Percentiles rank a stretch among this genome's conserved stretches.
Conservation (phyloP, 345 rosid species). For the Pugionium cornutum region DNA sequence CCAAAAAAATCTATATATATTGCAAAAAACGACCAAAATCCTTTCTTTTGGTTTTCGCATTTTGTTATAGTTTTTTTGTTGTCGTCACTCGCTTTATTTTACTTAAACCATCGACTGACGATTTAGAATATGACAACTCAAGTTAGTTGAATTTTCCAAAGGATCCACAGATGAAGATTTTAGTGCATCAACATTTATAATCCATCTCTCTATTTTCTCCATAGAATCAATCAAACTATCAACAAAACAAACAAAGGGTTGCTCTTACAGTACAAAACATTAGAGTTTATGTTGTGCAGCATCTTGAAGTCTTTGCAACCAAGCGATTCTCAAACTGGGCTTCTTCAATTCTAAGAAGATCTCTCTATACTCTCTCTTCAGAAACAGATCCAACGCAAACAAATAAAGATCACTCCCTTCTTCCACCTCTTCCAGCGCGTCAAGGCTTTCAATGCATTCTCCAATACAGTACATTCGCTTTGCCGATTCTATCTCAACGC, state of each 20-base stretch:
- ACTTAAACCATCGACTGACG: too few relatives aligned
- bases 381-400: constrained; percentile 54
- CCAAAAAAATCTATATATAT: too few relatives aligned
- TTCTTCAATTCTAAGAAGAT: constrained; percentile 55
- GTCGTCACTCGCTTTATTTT: too few relatives aligned
- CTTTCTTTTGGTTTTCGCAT: too few relatives aligned
- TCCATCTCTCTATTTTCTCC: background rate
- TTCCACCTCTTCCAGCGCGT: constrained; percentile 49
- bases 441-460: constrained; percentile 55
- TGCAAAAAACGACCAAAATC: too few relatives aligned
- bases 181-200: constrained; percentile 5
- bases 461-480: constrained; percentile 47
- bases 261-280: too few relatives aligned
- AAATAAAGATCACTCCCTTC: constrained; percentile 53
- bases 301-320: constrained; percentile 50
- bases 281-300: background rate
- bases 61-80: too few relatives aligned
- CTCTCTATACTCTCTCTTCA: constrained; percentile 60
- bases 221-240: constrained; percentile 1
- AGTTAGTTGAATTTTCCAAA: constrained; percentile 2
- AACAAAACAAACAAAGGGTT: too few relatives aligned
- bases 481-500: constrained; percentile 33
- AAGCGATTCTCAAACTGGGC: constrained; percentile 47
- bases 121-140: background rate
- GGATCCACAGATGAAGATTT: background rate